These are phyloP conservation scores for Aspergillus taichungensis DNA, from an alignment of 495 filamentous ascomycete species.

Conservation along the genomic window DNA sequence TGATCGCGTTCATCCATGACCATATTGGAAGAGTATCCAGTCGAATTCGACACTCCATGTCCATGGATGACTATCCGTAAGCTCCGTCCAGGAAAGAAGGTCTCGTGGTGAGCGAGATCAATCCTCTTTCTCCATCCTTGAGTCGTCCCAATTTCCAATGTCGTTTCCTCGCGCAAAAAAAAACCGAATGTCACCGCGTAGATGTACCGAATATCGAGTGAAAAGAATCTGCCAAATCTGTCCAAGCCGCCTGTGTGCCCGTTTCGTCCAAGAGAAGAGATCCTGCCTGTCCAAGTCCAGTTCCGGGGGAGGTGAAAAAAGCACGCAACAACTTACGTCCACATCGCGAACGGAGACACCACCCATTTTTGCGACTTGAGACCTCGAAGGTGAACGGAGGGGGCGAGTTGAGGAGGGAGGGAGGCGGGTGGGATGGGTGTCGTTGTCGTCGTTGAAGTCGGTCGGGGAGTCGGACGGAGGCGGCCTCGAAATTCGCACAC, in stretches of 20 bases:
- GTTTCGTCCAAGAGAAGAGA: too few species aligned
- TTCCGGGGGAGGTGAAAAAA: constrained; percentile 14
- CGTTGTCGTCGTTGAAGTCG: constrained; percentile 32
- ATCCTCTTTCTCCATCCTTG: background rate
- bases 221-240: too few species aligned
- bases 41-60: too few species aligned
- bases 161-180: background rate
- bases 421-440: constrained; percentile 26
- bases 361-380: constrained; percentile 64
- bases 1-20: too few species aligned
- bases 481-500: constrained; percentile 35
- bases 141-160: too few species aligned
- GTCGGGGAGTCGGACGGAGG: constrained; percentile 30
- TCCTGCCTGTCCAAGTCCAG: constrained; percentile 16
- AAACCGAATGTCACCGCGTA: background rate
- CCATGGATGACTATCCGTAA: too few species aligned
- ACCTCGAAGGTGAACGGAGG: constrained; percentile 21
- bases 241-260: too few species aligned
- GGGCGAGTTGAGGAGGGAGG: constrained; percentile 28
- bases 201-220: background rate
- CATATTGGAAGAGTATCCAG: too few species aligned
- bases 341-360: constrained; percentile 85
- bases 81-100: too few species aligned
- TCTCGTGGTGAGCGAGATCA: too few species aligned
- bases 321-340: constrained; percentile 55